Base-by-base conservation (phyloP, 148 eudicot species). In the Selenicereus undatus region DNA sequence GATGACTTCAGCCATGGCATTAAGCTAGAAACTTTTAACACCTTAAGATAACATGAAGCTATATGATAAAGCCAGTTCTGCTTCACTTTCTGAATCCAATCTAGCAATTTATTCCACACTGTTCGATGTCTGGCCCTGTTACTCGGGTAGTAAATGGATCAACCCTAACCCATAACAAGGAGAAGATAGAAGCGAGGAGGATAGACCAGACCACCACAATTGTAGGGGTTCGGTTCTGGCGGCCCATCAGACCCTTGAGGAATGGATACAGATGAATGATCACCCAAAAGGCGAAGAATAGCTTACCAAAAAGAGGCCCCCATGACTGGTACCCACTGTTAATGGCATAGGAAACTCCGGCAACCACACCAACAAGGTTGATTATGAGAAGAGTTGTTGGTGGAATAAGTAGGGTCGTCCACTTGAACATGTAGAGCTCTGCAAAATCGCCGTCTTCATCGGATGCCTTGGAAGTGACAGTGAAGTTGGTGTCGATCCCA, bases 151-250 rank as follows among this genome's bases (percentile, higher is more conserved):
- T 88, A 56, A 88, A 90, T 8, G 91, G 93, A 54, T 90, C 88
- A 13, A 90, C 68, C 35, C 91, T 69, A 30, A 90, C 90, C 93
- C 93, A 90, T 29, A 90, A 77, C 77, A 90, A 80, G 16, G 93
- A 90, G 89, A 90, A 90, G 51, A 90, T 90, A 12, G 91, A 90
- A 11, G 93, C 93, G 30, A 90, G 86, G 11, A 90, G 88, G 72
- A 90, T 87, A 0, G 90, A 86, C 91, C 91, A 90, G 26, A 90
- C 90, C 26, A 90, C 74, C 4, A 71, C 45, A 10, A 71, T 71
- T 4, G 74, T 71, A 4, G 74, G 74, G 43, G 45, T 30, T 71
- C 45, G 20, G 74, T 71, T 36, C 14, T 71, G 74, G 39, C 45
- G 39, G n/a, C 42, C 74, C 74, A 71, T 71, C 8, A 71, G 39